Evolutionary conservation across 73 alveolate genomes (phyloP).

Genomic region (Paramecium sonneborni): DNA sequence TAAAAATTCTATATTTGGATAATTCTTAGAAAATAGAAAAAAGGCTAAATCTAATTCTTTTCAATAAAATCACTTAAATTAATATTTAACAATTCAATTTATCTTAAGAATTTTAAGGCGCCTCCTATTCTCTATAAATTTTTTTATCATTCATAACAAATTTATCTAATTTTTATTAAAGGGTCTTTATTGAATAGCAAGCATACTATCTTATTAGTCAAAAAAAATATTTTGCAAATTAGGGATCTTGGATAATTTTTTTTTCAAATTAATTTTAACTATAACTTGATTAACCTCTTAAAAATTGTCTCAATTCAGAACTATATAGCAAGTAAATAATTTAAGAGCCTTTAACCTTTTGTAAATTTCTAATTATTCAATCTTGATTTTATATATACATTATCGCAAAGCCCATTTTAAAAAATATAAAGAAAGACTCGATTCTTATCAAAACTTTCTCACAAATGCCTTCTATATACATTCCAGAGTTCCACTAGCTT

Average conservation of each 20-base stretch:
- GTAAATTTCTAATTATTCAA: background rate
- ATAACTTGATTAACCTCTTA: background rate
- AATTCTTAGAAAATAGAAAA: background rate
- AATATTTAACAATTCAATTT: background rate
- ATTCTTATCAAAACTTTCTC: background rate
- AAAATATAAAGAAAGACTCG: background rate
- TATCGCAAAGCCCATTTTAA: background rate
- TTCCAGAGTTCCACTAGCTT: constrained; percentile 12
- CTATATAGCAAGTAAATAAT: background rate
- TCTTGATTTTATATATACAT: background rate
- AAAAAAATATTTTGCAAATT: background rate
- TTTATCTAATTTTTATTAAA: background rate
- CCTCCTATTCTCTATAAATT: background rate
- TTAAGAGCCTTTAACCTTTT: background rate
- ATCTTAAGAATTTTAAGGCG: background rate
- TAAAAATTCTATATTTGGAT: background rate
- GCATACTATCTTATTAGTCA: constrained; percentile 15
- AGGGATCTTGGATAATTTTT: background rate
- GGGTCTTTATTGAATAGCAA: background rate
- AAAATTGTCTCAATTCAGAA: background rate
- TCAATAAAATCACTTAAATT: background rate
- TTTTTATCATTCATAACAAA: background rate
- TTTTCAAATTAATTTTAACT: background rate
- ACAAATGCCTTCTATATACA: background rate
- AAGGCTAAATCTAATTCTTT: background rate